Percentiles rank a stretch among this genome's conserved stretches.
Evolutionary conservation across 2,329 filamentous ascomycete species (phyloP).

Genomic region (Aureobasidium uvarum): DNA sequence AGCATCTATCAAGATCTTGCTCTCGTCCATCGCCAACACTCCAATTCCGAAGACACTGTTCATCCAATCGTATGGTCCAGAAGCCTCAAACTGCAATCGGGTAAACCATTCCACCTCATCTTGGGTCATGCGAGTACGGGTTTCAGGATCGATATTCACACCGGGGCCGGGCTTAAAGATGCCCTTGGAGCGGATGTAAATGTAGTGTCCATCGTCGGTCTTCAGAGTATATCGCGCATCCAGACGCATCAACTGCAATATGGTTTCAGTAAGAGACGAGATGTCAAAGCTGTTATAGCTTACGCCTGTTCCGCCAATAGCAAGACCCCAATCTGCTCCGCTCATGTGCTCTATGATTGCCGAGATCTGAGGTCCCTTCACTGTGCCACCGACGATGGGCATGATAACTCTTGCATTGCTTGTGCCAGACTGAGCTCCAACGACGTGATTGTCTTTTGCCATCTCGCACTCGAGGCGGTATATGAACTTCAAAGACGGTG

Average conservation of each 20-base stretch:
- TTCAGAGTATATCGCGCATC: conserved; percentile 33
- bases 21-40: conserved; percentile 31
- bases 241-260: conserved; percentile 30
- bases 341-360: conserved; percentile 30
- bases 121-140: conserved; percentile 29
- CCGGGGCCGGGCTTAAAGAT: conserved; percentile 27
- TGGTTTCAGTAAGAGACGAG: background rate
- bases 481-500: conserved; percentile 31
- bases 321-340: conserved; percentile 32
- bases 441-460: conserved; percentile 29
- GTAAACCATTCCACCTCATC: conserved; percentile 33
- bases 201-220: conserved; percentile 31
- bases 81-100: conserved; percentile 31
- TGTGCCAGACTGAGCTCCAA: conserved; percentile 29
- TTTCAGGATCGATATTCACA: background rate
- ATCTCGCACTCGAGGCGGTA: conserved; percentile 33
- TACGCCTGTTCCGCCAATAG: conserved; percentile 27
- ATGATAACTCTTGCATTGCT: conserved; percentile 30
- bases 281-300: background rate
- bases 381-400: conserved; percentile 31
- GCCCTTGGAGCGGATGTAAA: conserved; percentile 32
- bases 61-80: conserved; percentile 32
- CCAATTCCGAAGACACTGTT: conserved; percentile 32
- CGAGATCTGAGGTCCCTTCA: conserved; percentile 31
- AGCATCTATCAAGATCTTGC: conserved; percentile 33